Evolutionary conservation across 345 rosid genomes (phyloP), one percentile per base, ranked within the genome.

Genomic region (Alliaria petiolata): DNA sequence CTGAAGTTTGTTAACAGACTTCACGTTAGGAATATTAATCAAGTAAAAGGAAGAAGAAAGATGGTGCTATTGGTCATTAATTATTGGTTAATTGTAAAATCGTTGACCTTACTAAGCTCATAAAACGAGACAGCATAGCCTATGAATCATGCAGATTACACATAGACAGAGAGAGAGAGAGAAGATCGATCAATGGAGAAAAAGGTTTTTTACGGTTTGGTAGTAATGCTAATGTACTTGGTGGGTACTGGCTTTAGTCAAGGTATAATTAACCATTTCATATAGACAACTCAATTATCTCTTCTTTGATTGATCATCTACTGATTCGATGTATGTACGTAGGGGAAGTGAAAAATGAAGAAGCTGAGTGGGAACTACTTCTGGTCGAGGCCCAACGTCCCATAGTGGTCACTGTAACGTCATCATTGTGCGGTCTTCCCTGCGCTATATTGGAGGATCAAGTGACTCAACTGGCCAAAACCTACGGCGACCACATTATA

Each of bases 111-210:
- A 26, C 1, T 51, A 53, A 16, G 65, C 56, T 22, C 57, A 57
- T 69, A 69, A 56, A 69, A 57, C 14, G 47, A 56, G 38, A 45
- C 56, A 69, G 45, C 39, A 52, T 30, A 44, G 53, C 40, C 53
- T n/a, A 42, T 42, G 8, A 43, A 43, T 40, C 40, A 3, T 13
- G 14, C 57, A 64, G 26, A 19, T 26, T 26, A 52, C 50, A 68
- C 34, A 55, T 31, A 68, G 59, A 54, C 11, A 66, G 16, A 16
- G 10, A 7, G 12, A n/a, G n/a, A n/a, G n/a, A 63, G 4, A 4
- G 10, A 68, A 2, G 3, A 56, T 15, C 12, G 6, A 56, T 44
- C 65, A 42, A 69, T 69, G 65, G 65, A 45, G 56, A 57, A 56
- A 44, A 69, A 2, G 56, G 17, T 45, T 57, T 34, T 45, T 28